phyloP scores from a whole-genome alignment of 2,329 filamentous ascomycete genomes.

The Aspergillus intermedius region DNA sequence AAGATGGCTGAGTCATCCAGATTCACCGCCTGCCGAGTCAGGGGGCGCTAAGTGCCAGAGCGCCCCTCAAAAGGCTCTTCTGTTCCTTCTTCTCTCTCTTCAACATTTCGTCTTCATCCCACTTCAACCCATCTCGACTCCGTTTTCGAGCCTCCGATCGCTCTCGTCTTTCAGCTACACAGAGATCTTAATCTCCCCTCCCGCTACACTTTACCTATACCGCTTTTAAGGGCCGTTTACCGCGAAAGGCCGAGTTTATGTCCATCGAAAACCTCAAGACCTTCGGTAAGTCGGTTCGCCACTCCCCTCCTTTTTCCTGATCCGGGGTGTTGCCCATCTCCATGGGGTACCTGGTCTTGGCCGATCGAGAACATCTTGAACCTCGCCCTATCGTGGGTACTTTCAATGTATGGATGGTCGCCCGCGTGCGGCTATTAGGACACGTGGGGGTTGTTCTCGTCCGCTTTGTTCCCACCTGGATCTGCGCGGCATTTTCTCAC shows the following conservation, averaged over 20 bases:
- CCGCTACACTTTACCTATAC: constrained; percentile 23
- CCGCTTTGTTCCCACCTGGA: constrained; percentile 3
- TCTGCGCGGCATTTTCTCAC: constrained; percentile 6
- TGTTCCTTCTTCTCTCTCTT: constrained; percentile 16
- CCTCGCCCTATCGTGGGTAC: neutral
- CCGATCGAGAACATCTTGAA: neutral
- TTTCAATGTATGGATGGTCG: neutral
- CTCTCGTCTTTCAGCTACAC: constrained; percentile 7
- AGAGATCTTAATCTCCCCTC: constrained; percentile 30
- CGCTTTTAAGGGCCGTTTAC: constrained; percentile 41
- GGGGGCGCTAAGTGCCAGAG: constrained; percentile 11
- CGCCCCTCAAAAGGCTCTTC: constrained; percentile 34
- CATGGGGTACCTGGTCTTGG: neutral
- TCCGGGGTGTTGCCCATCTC: neutral
- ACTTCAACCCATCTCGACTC: neutral
- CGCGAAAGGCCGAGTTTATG: constrained; percentile 80
- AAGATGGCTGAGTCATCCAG: constrained; percentile 18
- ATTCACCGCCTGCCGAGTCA: constrained; percentile 30
- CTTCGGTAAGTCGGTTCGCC: constrained; percentile 62
- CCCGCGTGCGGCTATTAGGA: neutral
- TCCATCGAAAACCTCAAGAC: constrained; percentile 98
- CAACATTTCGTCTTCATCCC: constrained; percentile 9
- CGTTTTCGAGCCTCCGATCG: constrained; percentile 12
- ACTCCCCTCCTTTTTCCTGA: constrained; percentile 16
- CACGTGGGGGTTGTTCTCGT: neutral